A percentile compares a stretch with the other conserved stretches of the same genome.
These are phyloP conservation scores for Chaetomium strumarium DNA, from an alignment of 2,329 filamentous ascomycete species.

Conservation along the genomic window DNA sequence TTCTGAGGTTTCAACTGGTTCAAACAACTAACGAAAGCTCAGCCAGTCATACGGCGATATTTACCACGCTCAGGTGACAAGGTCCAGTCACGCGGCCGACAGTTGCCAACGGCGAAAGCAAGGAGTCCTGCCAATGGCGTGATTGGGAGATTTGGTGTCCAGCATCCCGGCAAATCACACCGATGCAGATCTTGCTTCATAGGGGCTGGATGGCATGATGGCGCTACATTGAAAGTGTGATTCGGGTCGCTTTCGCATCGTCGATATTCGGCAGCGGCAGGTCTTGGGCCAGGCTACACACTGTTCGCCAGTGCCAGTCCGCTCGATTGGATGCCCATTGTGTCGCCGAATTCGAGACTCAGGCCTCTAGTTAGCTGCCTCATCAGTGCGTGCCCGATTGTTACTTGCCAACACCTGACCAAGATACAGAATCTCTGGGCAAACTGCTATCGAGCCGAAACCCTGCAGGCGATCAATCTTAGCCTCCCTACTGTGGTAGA, in stretches of 20 bases:
- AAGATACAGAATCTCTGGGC: too few relatives aligned
- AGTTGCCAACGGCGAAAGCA: background rate
- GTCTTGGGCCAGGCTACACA: conserved; percentile 12
- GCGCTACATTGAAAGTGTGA: conserved; percentile 12
- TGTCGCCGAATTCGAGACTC: too few relatives aligned
- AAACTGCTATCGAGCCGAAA: too few relatives aligned
- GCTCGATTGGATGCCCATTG: too few relatives aligned
- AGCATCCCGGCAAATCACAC: conserved; percentile 2
- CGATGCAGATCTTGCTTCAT: conserved; percentile 10
- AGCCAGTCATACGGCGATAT: conserved; percentile 1
- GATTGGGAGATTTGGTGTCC: background rate
- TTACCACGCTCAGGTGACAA: background rate
- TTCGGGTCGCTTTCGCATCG: conserved; percentile 12
- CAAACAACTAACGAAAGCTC: too few relatives aligned
- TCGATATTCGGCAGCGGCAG: background rate
- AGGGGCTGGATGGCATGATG: conserved; percentile 12
- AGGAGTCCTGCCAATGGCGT: conserved; percentile 7
- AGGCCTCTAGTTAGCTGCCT: too few relatives aligned
- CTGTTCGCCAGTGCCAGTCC: too few relatives aligned
- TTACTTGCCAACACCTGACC: too few relatives aligned
- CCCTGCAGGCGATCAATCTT: too few relatives aligned
- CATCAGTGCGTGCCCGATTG: too few relatives aligned
- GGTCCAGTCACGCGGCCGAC: background rate
- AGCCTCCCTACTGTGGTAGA: too few relatives aligned
- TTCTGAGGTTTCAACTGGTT: background rate